phyloP scores from a whole-genome alignment of 352 stramenopile species.

The Pythium aquatile region DNA sequence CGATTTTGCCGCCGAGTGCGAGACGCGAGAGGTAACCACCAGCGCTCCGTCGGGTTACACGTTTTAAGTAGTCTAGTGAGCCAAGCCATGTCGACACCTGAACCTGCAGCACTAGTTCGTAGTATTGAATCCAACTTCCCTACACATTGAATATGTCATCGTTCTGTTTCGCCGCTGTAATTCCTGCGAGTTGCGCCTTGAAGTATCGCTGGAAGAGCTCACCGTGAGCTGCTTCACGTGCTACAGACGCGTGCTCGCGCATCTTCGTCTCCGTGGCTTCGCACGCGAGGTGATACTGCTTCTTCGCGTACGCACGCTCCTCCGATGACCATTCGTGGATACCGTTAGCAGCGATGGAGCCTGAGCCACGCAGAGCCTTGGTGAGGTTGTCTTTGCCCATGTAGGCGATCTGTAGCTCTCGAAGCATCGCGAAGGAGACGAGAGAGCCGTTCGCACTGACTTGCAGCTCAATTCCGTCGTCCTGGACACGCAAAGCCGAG shows the following conservation, averaged over 20 bases:
- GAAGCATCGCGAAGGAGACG: constrained; percentile 27
- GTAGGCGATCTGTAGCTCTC: constrained; percentile 33
- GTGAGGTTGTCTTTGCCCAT: constrained; percentile 39
- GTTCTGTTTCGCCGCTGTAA: constrained; percentile 22
- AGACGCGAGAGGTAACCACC: background rate
- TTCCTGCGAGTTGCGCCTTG: constrained; percentile 18
- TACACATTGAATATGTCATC: constrained; percentile 16
- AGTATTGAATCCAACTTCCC: background rate
- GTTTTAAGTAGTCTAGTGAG: background rate
- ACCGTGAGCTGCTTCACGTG: constrained; percentile 6
- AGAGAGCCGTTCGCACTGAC: constrained; percentile 31
- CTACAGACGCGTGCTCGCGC: background rate
- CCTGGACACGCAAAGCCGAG: constrained; percentile 9
- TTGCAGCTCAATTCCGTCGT: constrained; percentile 23
- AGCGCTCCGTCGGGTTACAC: background rate
- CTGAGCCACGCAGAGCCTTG: constrained; percentile 28
- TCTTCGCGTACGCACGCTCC: constrained; percentile 11
- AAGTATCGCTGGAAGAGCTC: constrained; percentile 28
- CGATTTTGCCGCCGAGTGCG: constrained; percentile 11
- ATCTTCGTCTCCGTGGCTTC: constrained; percentile 4
- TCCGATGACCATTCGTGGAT: constrained; percentile 19
- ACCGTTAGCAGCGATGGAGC: constrained; percentile 10
- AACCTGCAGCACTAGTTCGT: background rate
- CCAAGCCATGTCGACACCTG: no score
- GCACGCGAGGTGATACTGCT: constrained; percentile 1